phyloP scores from a whole-genome alignment of 2,329 filamentous ascomycete genomes.

The Dactylellina cionopaga region DNA sequence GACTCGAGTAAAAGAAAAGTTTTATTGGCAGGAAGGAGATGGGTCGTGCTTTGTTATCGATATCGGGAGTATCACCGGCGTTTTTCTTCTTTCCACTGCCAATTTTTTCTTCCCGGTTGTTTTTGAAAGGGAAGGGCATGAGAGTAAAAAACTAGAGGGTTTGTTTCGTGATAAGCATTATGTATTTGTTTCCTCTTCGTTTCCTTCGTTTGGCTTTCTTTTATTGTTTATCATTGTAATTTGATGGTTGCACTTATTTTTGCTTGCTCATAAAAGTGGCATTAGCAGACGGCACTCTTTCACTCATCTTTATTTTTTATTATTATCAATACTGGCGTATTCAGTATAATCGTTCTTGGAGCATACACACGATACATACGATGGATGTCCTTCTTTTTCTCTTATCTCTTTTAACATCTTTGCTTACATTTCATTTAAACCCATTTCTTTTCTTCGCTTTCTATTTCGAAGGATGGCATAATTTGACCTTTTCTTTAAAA shows the following conservation, averaged over 20 bases:
- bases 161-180: background rate
- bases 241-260: background rate
- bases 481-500: too few relatives aligned
- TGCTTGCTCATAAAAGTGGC: conserved; percentile 12
- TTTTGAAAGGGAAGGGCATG: background rate
- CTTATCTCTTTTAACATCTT: too few relatives aligned
- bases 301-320: too few relatives aligned
- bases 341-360: too few relatives aligned
- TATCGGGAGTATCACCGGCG: conserved; percentile 30
- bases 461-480: too few relatives aligned
- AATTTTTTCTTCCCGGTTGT: conserved; percentile 5
- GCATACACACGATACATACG: too few relatives aligned
- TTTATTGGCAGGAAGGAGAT: background rate
- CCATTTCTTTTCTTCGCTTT: too few relatives aligned
- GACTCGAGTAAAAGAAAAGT: too few relatives aligned
- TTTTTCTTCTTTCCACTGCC: conserved; percentile 17
- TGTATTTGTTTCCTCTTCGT: conserved; percentile 3
- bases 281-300: too few relatives aligned
- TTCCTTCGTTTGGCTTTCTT: background rate
- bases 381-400: too few relatives aligned
- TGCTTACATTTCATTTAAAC: too few relatives aligned
- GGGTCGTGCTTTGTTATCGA: background rate
- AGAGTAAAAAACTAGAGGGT: background rate
- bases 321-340: too few relatives aligned
- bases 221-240: conserved; percentile 37